Evolutionary conservation across 495 filamentous ascomycete genomes (phyloP).

Genomic region (Neurospora sp.): DNA sequence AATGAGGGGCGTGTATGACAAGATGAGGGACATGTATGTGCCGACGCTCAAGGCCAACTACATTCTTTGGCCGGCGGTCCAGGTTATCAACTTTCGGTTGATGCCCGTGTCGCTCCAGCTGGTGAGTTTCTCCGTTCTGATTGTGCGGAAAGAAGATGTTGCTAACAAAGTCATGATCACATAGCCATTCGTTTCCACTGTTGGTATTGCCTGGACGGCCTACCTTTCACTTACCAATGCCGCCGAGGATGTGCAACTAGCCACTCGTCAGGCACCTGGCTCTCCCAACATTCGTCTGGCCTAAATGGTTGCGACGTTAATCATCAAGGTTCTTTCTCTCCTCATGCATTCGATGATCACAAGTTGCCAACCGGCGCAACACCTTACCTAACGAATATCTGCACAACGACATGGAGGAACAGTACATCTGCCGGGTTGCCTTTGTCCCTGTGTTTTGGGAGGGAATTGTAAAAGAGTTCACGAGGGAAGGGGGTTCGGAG

Average conservation of each 20-base stretch:
- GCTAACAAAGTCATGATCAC: neutral
- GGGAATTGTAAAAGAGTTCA: neutral
- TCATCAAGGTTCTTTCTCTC: neutral
- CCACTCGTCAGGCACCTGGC: slow-evolving; percentile 13
- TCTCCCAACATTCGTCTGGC: slow-evolving; percentile 23
- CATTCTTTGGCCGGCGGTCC: slow-evolving; percentile 90
- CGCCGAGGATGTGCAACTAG: slow-evolving; percentile 47
- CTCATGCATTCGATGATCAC: neutral
- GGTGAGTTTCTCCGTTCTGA: slow-evolving; percentile 45
- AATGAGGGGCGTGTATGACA: slow-evolving; percentile 63
- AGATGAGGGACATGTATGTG: slow-evolving; percentile 88
- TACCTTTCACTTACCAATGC: slow-evolving; percentile 94
- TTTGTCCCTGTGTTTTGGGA: neutral
- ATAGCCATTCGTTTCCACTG: slow-evolving; percentile 90
- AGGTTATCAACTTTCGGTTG: slow-evolving; percentile 92
- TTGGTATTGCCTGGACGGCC: slow-evolving; percentile 99
- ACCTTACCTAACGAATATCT: neutral
- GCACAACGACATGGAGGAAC: neutral
- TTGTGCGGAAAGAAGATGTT: neutral
- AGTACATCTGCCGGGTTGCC: neutral
- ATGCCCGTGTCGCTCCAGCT: slow-evolving; percentile 96
- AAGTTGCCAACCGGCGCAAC: neutral
- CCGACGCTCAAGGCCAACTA: slow-evolving; percentile 94
- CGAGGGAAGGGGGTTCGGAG: neutral
- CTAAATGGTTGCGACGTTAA: slow-evolving; percentile 1